Conservation (phyloP, 257 asterid genomes). For the Solanum gandarillasii region DNA sequence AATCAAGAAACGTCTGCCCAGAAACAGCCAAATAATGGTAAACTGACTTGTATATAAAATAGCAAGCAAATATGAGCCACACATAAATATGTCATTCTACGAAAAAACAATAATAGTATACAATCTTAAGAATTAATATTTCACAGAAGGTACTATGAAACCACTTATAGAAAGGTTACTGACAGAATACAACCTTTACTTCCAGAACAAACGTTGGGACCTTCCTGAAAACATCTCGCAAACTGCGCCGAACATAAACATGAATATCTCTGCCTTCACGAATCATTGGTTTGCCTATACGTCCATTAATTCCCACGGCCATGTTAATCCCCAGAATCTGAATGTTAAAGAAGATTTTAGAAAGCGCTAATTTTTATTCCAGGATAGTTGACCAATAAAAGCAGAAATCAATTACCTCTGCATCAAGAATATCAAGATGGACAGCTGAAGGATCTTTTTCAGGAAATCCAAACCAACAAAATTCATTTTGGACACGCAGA, state of each 20-base stretch:
- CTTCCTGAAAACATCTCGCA: slow-evolving; percentile 90
- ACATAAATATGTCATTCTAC: not conserved
- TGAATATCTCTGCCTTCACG: slow-evolving; percentile 88
- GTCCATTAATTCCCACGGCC: slow-evolving; percentile 84
- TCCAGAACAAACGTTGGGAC: slow-evolving; percentile 85
- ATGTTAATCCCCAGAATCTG: slow-evolving; percentile 90
- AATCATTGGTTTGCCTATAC: slow-evolving; percentile 81
- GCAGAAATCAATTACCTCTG: slow-evolving; percentile 49
- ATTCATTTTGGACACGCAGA: slow-evolving; percentile 63
- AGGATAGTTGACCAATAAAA: not conserved
- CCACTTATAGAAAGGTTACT: not conserved
- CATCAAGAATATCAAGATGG: slow-evolving; percentile 94
- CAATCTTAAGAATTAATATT: not conserved
- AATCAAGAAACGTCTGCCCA: not conserved
- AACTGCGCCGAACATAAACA: slow-evolving; percentile 81
- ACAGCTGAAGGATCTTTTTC: slow-evolving; percentile 89
- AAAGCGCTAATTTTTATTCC: not conserved
- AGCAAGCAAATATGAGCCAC: not conserved
- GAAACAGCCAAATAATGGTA: not conserved
- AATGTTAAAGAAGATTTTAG: slow-evolving; percentile 12
- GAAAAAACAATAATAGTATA: not conserved
- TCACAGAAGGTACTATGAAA: slow-evolving; percentile 4
- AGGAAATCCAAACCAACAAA: slow-evolving; percentile 83
- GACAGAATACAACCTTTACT: slow-evolving; percentile 51
- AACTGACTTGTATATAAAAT: not conserved